Conservation (phyloP, 106 monocot species). For the Apostasia ramifera region DNA sequence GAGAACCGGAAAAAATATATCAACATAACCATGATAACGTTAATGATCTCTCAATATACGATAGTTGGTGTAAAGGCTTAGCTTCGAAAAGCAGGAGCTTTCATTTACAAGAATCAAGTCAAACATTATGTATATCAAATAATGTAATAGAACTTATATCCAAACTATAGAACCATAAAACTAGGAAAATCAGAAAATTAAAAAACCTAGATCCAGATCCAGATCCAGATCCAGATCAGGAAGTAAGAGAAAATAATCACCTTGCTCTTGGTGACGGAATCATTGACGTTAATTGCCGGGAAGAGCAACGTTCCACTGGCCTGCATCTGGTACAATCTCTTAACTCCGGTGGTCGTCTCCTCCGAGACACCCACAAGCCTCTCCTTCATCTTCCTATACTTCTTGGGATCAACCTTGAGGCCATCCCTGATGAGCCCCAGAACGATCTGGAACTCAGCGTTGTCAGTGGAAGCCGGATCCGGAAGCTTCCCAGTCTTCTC, state of each 20-base stretch:
- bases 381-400: slow-evolving; percentile 28
- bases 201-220: neutral
- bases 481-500: slow-evolving; percentile 63
- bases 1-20: too few species aligned
- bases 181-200: neutral
- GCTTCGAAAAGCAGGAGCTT: too few species aligned
- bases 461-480: slow-evolving; percentile 63
- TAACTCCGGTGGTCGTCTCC: slow-evolving; percentile 26
- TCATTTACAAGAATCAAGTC: too few species aligned
- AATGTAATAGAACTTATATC: too few species aligned
- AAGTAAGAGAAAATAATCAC: neutral
- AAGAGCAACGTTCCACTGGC: slow-evolving; percentile 5
- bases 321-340: slow-evolving; percentile 22
- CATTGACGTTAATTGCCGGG: slow-evolving; percentile 11
- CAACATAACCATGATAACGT: too few species aligned
- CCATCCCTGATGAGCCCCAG: slow-evolving; percentile 59
- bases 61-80: too few species aligned
- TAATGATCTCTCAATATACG: too few species aligned
- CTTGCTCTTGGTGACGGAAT: slow-evolving; percentile 12
- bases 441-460: slow-evolving; percentile 79
- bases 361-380: slow-evolving; percentile 19
- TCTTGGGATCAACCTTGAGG: slow-evolving; percentile 28
- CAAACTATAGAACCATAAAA: neutral
- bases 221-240: neutral
- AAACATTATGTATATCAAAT: too few species aligned